A percentile compares a stretch with the other conserved stretches of the same genome.
These are phyloP conservation scores for Boletus fagicola DNA, from an alignment of 768 basidiomycete species.

Conservation along the genomic window DNA sequence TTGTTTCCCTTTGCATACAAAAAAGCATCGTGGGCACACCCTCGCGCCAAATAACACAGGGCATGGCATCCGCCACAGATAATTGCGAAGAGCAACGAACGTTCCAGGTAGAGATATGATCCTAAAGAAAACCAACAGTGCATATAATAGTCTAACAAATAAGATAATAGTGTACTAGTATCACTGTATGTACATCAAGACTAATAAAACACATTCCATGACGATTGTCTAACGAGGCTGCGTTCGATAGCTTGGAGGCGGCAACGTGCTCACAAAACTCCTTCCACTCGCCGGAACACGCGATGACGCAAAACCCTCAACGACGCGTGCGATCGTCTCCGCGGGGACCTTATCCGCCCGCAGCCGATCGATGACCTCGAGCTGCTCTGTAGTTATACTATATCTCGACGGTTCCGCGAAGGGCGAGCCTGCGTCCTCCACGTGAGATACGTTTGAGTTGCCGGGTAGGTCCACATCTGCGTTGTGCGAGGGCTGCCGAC, in stretches of 20 bases:
- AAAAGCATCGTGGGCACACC: too few relatives aligned
- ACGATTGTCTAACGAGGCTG: neutral
- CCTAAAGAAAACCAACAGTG: neutral
- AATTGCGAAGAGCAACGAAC: too few relatives aligned
- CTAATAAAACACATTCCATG: too few relatives aligned
- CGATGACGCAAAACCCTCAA: constrained; percentile 8
- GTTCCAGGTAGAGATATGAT: too few relatives aligned
- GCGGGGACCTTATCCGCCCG: constrained; percentile 7
- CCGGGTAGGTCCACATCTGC: neutral
- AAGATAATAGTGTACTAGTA: neutral
- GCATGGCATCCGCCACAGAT: too few relatives aligned
- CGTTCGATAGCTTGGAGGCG: constrained; percentile 24
- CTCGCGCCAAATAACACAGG: too few relatives aligned
- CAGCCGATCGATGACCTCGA: constrained; percentile 13
- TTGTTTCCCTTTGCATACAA: too few relatives aligned
- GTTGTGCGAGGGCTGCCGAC: neutral
- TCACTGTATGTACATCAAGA: too few relatives aligned
- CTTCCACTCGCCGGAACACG: neutral
- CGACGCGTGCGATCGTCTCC: constrained; percentile 17
- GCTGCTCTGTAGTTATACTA: constrained; percentile 15
- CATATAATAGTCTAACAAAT: too few relatives aligned
- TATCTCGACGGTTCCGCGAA: neutral
- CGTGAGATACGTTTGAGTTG: neutral
- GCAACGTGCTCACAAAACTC: constrained; percentile 8
- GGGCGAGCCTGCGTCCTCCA: neutral